Evolutionary conservation across 148 eudicot genomes (phyloP).

Genomic region (Rhododendron simsii): DNA sequence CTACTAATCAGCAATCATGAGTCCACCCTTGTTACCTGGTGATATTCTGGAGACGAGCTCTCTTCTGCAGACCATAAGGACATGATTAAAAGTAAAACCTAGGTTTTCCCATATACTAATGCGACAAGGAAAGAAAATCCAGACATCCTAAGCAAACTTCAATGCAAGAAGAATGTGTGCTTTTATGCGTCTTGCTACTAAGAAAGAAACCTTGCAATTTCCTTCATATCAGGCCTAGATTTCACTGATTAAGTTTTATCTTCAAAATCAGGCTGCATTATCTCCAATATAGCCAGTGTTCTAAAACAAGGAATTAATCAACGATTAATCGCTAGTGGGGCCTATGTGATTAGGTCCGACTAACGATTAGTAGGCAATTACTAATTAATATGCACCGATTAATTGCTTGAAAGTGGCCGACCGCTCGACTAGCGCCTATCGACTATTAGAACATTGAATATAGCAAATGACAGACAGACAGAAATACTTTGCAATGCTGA

Average conservation of each 20-base stretch:
- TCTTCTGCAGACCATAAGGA: slow-evolving; percentile 44
- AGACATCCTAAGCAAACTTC: neutral
- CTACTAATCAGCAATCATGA: neutral
- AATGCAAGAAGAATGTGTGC: neutral
- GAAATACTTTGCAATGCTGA: slow-evolving; percentile 23
- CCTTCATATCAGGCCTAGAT: neutral
- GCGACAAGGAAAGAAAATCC: neutral
- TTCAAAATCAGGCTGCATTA: neutral
- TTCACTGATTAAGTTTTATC: neutral
- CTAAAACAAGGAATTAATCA: no score
- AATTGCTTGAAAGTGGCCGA: no score
- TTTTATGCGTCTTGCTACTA: neutral
- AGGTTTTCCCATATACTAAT: neutral
- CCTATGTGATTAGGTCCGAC: no score
- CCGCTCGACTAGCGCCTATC: no score
- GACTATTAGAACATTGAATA: no score
- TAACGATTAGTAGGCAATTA: no score
- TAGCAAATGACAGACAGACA: neutral
- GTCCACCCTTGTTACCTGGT: slow-evolving; percentile 37
- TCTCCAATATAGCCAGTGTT: neutral
- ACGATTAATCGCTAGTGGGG: no score
- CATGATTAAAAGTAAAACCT: neutral
- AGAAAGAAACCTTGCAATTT: neutral
- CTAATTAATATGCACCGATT: no score
- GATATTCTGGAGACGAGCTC: slow-evolving; percentile 31